These are phyloP conservation scores for Nymphaea colorata DNA, from an alignment of 164 flowering plant genomes.

Conservation along the genomic window DNA sequence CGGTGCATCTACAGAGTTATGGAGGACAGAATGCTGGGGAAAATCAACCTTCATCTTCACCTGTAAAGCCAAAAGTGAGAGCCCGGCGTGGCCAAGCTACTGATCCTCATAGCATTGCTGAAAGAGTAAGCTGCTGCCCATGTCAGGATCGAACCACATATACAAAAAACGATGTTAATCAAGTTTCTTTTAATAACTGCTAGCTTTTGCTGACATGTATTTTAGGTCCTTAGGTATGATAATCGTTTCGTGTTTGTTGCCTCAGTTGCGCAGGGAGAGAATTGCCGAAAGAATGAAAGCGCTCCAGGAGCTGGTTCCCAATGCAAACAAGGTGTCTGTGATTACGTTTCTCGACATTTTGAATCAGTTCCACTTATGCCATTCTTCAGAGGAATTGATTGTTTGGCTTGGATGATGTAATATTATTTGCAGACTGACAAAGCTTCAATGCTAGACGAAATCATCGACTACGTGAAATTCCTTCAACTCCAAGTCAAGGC, in stretches of 20 bases:
- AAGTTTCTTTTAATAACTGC: not conserved
- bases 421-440: constrained; percentile 72
- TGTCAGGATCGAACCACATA: not conserved
- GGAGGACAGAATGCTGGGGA: constrained; percentile 26
- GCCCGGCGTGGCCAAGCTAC: constrained; percentile 45
- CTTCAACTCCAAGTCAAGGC: constrained; percentile 99
- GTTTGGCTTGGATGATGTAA: not conserved
- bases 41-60: constrained; percentile 31
- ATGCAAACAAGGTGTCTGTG: constrained; percentile 71
- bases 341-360: not conserved
- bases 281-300: constrained; percentile 94
- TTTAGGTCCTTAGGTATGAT: not conserved
- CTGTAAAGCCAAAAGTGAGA: constrained; percentile 31
- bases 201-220: not conserved
- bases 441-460: constrained; percentile 98
- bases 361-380: too few relatives aligned
- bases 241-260: constrained; percentile 1
- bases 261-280: constrained; percentile 84
- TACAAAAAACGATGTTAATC: not conserved
- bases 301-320: constrained; percentile 88
- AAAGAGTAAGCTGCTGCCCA: constrained; percentile 17
- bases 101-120: constrained; percentile 43
- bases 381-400: too few relatives aligned
- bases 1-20: constrained; percentile 18
- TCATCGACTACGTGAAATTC: constrained; percentile 96